Conservation (phyloP, 495 filamentous ascomycete genomes). For the Xylaria intraflava region DNA sequence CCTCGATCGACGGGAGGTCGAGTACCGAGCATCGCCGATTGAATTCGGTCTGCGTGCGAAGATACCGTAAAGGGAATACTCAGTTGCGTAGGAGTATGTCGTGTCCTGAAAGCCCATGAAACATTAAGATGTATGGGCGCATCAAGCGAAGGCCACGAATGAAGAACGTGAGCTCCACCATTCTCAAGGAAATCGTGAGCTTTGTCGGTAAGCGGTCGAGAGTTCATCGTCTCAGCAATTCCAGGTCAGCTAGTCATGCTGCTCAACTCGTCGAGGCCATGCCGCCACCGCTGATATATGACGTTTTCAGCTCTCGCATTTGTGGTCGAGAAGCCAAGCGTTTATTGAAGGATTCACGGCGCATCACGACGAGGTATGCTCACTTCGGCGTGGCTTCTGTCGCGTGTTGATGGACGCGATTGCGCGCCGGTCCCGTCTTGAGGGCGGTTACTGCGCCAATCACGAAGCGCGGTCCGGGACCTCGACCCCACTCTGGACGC, state of each 20-base stretch:
- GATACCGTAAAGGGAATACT: slow-evolving; percentile 15
- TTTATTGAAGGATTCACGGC: slow-evolving; percentile 37
- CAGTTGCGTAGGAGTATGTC: slow-evolving; percentile 4
- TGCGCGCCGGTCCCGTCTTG: no score
- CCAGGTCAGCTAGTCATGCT: slow-evolving; percentile 3
- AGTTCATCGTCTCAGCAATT: slow-evolving; percentile 4
- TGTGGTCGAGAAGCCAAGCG: slow-evolving; percentile 32
- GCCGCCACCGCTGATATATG: slow-evolving; percentile 25
- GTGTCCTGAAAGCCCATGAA: not conserved
- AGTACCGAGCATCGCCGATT: slow-evolving; percentile 3
- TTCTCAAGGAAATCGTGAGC: slow-evolving; percentile 25
- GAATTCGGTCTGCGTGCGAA: slow-evolving; percentile 15
- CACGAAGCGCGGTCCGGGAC: no score
- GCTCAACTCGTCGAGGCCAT: no score
- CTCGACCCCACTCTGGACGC: no score
- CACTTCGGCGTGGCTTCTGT: slow-evolving; percentile 28
- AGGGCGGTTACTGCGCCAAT: no score
- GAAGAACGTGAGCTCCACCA: slow-evolving; percentile 32
- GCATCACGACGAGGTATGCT: slow-evolving; percentile 30
- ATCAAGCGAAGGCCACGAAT: slow-evolving; percentile 16
- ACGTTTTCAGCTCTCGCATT: slow-evolving; percentile 33
- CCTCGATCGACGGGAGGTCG: slow-evolving; percentile 10
- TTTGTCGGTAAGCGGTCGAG: slow-evolving; percentile 29
- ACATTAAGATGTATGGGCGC: not conserved
- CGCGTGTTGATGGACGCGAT: not conserved